These are phyloP conservation scores for Colletotrichum sublineola DNA, from an alignment of 2,329 filamentous ascomycete genomes.

Conservation along the genomic window DNA sequence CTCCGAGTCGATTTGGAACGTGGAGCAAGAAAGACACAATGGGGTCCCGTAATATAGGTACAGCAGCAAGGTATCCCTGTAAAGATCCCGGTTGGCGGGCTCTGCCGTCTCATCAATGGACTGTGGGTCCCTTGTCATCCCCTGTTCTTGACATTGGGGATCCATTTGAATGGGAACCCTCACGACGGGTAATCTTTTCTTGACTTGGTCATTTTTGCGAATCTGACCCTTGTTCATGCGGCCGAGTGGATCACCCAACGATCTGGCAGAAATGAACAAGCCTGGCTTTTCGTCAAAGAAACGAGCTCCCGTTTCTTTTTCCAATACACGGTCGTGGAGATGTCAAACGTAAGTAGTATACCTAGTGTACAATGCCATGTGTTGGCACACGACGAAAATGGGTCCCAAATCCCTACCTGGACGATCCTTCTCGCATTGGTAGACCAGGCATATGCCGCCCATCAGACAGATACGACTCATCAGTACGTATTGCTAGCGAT, in stretches of 20 bases:
- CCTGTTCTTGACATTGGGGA: conserved; percentile 24
- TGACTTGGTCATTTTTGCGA: conserved; percentile 41
- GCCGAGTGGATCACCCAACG: conserved; percentile 37
- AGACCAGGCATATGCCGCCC: conserved; percentile 31
- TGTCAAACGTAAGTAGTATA: conserved; percentile 32
- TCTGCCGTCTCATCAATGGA: conserved; percentile 42
- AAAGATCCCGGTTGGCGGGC: conserved; percentile 39
- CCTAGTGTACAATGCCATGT: conserved; percentile 31
- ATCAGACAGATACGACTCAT: conserved; percentile 16
- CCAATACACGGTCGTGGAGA: conserved; percentile 28
- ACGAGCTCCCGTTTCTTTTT: conserved; percentile 38
- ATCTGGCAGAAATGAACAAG: conserved; percentile 40
- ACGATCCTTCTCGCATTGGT: conserved; percentile 28
- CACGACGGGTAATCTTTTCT: conserved; percentile 39
- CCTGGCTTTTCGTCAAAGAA: conserved; percentile 39
- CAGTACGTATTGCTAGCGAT: conserved; percentile 10
- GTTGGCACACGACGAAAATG: conserved; percentile 29
- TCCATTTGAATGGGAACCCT: conserved; percentile 37
- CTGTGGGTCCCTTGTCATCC: conserved; percentile 20
- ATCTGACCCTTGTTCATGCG: conserved; percentile 33
- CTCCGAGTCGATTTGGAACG: conserved; percentile 38
- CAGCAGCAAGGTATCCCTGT: conserved; percentile 23
- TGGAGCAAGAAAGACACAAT: conserved; percentile 26
- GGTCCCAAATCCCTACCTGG: conserved; percentile 22
- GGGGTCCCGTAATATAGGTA: conserved; percentile 20